Evolutionary conservation across 164 flowering plant genomes (phyloP), one percentile per base, ranked within the genome.

Genomic region (Chimonanthus praecox): DNA sequence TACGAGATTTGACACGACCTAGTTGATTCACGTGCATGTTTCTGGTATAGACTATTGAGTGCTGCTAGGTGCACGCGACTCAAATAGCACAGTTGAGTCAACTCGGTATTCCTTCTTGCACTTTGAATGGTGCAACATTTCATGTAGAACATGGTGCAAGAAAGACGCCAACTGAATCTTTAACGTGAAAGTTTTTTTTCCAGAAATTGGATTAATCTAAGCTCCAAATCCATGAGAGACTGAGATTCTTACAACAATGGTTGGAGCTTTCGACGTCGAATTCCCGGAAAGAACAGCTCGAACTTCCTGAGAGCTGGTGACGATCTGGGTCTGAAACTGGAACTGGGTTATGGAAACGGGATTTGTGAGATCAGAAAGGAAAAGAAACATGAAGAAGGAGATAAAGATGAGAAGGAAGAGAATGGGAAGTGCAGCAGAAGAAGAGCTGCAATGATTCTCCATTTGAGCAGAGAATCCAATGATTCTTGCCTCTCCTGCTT

Each of bases 401-500:
- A 72, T 4, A 5, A 73, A 33, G 69, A 73, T 45, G 50, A 73
- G 73, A 48, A 62, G 64, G 54, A 18, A 66, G 67, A 49, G 64
- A 1, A 65, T 73, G 18, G 46, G 47, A 49, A 20, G 5, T 5
- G 58, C 15, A 16, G 60, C 11, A 11, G 58, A 33, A 16, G 60
- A 13, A 20, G 49, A 43, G 18, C 9, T 8, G 64, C 70, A 68
- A 7, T 4, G 15, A 16, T 47, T 33, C 10, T 50, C 75, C 75
- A 73, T 72, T 13, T 72, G 9, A 5, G 48, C 10, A 16, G 58
- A 10, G 20, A 18, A 49, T 7, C 11, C 16, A 8, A 49, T 3
- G 58, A 21, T 15, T 5, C 7, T 15, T 2, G 2, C 5, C 49
- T 33, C 47, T 67, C 33, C 15, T 15, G 10, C 33, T 16, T n/a